A percentile compares a stretch with the other conserved stretches of the same genome.
phyloP scores from a whole-genome alignment of 1,284 basidiomycete species.

The Microbotryum lychnidis-dioicae region DNA sequence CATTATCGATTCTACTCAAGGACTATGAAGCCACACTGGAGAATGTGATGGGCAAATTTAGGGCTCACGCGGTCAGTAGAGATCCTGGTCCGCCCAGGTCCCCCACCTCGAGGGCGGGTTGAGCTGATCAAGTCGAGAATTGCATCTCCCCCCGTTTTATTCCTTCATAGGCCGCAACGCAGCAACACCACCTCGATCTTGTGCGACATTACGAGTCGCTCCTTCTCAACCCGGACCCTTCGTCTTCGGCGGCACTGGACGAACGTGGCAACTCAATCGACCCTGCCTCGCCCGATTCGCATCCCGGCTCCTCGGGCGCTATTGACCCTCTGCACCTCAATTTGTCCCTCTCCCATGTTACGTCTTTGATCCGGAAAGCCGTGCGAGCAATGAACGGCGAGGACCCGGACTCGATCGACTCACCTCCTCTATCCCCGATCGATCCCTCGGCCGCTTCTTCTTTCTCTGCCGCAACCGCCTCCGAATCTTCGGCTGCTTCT shows the following conservation, averaged over 20 bases:
- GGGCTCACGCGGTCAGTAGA: conserved; percentile 73
- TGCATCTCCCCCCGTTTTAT: background rate
- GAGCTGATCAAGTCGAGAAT: background rate
- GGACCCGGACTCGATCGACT: conserved; percentile 39
- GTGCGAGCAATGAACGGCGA: conserved; percentile 65
- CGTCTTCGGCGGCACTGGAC: conserved; percentile 38
- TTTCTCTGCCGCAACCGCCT: conserved; percentile 4
- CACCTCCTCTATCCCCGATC: conserved; percentile 9
- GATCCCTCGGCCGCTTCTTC: conserved; percentile 2
- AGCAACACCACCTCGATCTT: conserved; percentile 80
- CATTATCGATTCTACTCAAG: conserved; percentile 74
- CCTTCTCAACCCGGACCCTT: conserved; percentile 62
- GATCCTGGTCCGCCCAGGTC: background rate
- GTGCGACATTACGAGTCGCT: conserved; percentile 85
- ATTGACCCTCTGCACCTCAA: conserved; percentile 46
- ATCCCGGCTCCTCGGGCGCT: conserved; percentile 8
- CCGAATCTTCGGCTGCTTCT: conserved; percentile 8
- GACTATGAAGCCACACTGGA: conserved; percentile 94
- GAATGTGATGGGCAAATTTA: conserved; percentile 92
- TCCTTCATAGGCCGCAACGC: conserved; percentile 64
- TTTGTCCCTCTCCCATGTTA: conserved; percentile 62
- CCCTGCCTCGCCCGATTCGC: conserved; percentile 36
- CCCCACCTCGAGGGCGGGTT: background rate
- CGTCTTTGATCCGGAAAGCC: conserved; percentile 61
- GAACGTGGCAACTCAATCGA: conserved; percentile 54